Evolutionary conservation across 352 stramenopile genomes (phyloP).

Genomic region (Phytopythium ostracodes): DNA sequence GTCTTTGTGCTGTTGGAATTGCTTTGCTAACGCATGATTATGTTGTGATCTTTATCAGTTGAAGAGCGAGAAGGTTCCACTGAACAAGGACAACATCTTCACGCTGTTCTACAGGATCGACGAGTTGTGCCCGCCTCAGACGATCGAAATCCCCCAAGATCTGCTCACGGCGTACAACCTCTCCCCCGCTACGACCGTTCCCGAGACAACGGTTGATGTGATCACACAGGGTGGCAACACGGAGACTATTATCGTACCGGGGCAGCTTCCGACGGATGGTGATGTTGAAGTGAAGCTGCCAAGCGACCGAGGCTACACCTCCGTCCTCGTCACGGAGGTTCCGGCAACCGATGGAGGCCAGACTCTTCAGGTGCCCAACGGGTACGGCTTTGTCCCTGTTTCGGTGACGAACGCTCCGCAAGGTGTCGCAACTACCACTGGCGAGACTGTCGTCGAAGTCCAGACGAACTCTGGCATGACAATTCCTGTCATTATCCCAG

Average conservation of each 20-base stretch:
- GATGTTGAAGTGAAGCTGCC: background rate
- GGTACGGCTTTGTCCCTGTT: background rate
- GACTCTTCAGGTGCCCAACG: background rate
- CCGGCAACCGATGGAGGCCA: background rate
- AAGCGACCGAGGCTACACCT: background rate
- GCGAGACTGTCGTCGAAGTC: background rate
- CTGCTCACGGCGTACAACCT: background rate
- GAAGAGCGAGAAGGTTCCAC: conserved; percentile 19
- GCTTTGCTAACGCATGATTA: background rate
- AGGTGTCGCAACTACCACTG: background rate
- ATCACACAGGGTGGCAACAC: background rate
- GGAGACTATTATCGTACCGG: background rate
- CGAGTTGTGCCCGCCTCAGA: conserved; percentile 27
- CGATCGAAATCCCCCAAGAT: conserved; percentile 13
- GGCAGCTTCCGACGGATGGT: background rate
- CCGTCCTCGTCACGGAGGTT: background rate
- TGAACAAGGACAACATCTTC: conserved; percentile 23
- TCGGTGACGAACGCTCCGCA: background rate
- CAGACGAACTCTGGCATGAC: background rate
- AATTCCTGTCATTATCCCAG: background rate
- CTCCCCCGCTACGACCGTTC: background rate
- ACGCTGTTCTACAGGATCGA: conserved; percentile 36
- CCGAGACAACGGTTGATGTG: background rate
- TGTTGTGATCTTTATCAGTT: conserved; percentile 16
- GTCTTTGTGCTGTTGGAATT: background rate